Base-by-base conservation (phyloP, 2,329 filamentous ascomycete genomes). In the Nemania bipapillata region DNA sequence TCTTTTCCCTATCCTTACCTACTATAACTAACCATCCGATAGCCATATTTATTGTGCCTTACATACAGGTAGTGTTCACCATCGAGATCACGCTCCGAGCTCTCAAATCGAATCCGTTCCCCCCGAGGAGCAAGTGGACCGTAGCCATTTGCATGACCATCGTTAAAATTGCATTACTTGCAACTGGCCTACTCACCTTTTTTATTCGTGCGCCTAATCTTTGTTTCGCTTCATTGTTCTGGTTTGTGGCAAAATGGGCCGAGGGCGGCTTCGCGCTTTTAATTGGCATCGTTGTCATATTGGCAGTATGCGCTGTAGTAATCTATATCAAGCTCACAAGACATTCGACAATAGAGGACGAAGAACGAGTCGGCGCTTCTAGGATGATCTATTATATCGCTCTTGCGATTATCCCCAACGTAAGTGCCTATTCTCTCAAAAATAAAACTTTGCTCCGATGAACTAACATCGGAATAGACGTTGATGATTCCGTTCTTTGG, bases 331-430 rank as follows among this genome's bases (percentile, higher is more conserved):
- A 86, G 68, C 80, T 92, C 26, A 85, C 85, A 71, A 84, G 83
- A 37, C 85, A 84, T 66, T 80, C 83, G 15, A 81, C 83, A 17
- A 83, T 91, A 58, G 87, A 89, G 45, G 81, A 84, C 22, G 82
- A 85, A 17, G 88, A 92, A 77, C 83, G 90, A 54, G 84, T 89
- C 65, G 83, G 87, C 37, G 90, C 90, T 3, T 91, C 90, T 6
- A 84, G 88, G 68, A 91, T 92, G 88, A 87, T 91, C 11, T 92
- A 90, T 76, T 92, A 90, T 75, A 81, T 91, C 70, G 78, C 84
- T 1, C 77, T 90, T 60, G 87, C 84, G 17, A 80, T 88, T 63
- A 78, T 86, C 56, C 88, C 84, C 63, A 87, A 85, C 76, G 89
- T 91, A 74, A 79, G 86, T 81, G 24, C 7, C 26, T 8, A 47